A percentile compares a stretch with the other conserved stretches of the same genome.
These are phyloP conservation scores for Pseudogymnoascus sp. DNA, from an alignment of 2,329 filamentous ascomycete species.

Conservation along the genomic window DNA sequence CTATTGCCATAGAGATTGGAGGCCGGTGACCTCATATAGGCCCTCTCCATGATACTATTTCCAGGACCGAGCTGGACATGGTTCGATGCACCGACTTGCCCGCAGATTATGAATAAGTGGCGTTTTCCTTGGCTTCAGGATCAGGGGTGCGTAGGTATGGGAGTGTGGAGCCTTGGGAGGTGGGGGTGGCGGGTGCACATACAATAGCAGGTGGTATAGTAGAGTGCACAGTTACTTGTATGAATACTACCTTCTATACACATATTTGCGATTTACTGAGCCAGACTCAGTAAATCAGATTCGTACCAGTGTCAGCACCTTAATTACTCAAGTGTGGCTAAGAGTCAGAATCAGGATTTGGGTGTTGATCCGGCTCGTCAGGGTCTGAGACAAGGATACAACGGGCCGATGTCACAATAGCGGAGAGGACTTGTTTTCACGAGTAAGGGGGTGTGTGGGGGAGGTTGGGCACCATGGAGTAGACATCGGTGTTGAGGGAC, in stretches of 20 bases:
- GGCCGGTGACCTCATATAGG: conserved; percentile 1
- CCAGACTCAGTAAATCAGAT: not conserved
- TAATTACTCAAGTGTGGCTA: not conserved
- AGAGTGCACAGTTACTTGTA: not conserved
- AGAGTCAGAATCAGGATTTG: not conserved
- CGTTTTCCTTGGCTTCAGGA: not conserved
- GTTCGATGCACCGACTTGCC: not conserved
- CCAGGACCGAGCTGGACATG: not conserved
- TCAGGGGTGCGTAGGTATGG: not conserved
- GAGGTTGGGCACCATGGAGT: not conserved
- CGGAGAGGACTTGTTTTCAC: not conserved
- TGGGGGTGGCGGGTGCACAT: not conserved
- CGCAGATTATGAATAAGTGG: not conserved
- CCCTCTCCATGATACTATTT: not conserved
- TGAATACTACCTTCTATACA: not conserved
- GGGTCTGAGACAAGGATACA: not conserved
- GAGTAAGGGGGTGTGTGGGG: not conserved
- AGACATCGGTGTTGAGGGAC: not conserved
- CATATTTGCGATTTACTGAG: not conserved
- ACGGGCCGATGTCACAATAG: not conserved
- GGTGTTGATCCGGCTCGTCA: not conserved
- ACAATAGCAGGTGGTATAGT: not conserved
- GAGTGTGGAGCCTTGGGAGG: not conserved
- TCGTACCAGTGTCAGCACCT: not conserved
- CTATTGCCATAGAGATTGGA: not conserved